Percentiles rank a stretch among this genome's conserved stretches.
Evolutionary conservation across 805 yeast genomes (phyloP).

Genomic region (Candida broadrunensis): DNA sequence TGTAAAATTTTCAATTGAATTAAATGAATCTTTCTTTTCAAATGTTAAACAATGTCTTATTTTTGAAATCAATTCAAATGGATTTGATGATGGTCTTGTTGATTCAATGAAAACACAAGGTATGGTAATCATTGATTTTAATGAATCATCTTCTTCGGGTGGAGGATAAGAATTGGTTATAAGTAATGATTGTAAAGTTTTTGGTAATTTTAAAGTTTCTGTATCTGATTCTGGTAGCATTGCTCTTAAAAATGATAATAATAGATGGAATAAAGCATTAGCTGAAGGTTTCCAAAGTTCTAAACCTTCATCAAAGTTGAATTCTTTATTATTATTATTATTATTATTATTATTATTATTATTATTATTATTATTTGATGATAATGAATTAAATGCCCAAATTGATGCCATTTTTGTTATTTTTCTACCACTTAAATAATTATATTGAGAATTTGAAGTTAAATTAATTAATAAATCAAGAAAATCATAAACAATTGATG

Average conservation of each 20-base stretch:
- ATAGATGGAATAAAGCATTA: slow-evolving; percentile 80
- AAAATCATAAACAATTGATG: slow-evolving; percentile 84
- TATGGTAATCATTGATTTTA: slow-evolving; percentile 44
- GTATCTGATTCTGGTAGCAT: slow-evolving; percentile 69
- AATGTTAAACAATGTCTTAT: slow-evolving; percentile 55
- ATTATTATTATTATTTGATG: slow-evolving; percentile 19
- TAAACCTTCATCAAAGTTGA: slow-evolving; percentile 63
- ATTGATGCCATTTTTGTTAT: slow-evolving; percentile 78
- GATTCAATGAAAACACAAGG: slow-evolving; percentile 63
- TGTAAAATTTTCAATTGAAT: slow-evolving; percentile 76
- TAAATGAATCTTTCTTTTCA: slow-evolving; percentile 65
- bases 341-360: slow-evolving; percentile 33
- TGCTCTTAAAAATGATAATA: slow-evolving; percentile 73
- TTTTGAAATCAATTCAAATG: slow-evolving; percentile 56
- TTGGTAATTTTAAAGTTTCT: slow-evolving; percentile 58
- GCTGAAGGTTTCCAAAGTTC: slow-evolving; percentile 77
- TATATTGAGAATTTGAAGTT: slow-evolving; percentile 74
- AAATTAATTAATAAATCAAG: slow-evolving; percentile 75
- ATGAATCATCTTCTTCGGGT: slow-evolving; percentile 30
- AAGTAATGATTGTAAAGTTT: slow-evolving; percentile 60
- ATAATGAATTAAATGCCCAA: slow-evolving; percentile 83
- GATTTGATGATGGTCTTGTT: slow-evolving; percentile 45
- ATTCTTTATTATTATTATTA: slow-evolving; percentile 31
- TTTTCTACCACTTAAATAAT: slow-evolving; percentile 76
- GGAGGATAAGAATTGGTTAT: slow-evolving; percentile 79